A percentile compares a stretch with the other conserved stretches of the same genome.
Conservation (phyloP, 805 yeast genomes). For the Ogataea sp. region DNA sequence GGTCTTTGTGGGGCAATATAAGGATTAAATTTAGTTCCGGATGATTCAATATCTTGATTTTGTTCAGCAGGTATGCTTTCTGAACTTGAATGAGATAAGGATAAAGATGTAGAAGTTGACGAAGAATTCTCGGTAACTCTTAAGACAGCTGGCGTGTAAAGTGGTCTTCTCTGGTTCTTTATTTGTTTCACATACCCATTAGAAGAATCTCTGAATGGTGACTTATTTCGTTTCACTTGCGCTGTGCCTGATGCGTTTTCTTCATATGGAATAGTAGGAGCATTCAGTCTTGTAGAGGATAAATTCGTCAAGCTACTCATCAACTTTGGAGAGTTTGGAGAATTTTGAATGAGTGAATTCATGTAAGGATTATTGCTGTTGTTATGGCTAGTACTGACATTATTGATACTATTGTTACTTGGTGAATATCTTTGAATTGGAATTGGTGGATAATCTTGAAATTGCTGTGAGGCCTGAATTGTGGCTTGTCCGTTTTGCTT, state of each 20-base stretch:
- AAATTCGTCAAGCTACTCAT: neutral
- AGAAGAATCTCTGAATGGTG: slow-evolving; percentile 23
- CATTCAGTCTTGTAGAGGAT: neutral
- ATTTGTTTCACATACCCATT: slow-evolving; percentile 52
- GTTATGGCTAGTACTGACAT: neutral
- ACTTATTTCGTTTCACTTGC: slow-evolving; percentile 9
- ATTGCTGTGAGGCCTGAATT: neutral
- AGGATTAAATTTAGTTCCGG: neutral
- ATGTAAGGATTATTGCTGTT: neutral
- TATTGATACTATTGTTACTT: neutral
- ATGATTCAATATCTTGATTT: neutral
- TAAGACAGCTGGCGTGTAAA: slow-evolving; percentile 86
- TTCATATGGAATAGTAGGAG: neutral
- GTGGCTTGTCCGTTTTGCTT: neutral
- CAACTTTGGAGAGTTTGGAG: neutral
- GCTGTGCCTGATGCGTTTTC: neutral
- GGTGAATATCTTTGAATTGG: neutral
- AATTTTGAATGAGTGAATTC: neutral
- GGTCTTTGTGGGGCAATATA: slow-evolving; percentile 9
- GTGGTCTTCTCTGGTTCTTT: slow-evolving; percentile 74
- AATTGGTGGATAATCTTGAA: neutral
- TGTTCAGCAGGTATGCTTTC: slow-evolving; percentile 8
- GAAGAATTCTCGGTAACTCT: slow-evolving; percentile 20
- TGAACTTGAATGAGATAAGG: slow-evolving; percentile 1
- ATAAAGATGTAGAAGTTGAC: slow-evolving; percentile 3